Evolutionary conservation across 805 yeast species (phyloP), one percentile per base, ranked within the genome.

Genomic region (Maudiozyma serrabonitensis): DNA sequence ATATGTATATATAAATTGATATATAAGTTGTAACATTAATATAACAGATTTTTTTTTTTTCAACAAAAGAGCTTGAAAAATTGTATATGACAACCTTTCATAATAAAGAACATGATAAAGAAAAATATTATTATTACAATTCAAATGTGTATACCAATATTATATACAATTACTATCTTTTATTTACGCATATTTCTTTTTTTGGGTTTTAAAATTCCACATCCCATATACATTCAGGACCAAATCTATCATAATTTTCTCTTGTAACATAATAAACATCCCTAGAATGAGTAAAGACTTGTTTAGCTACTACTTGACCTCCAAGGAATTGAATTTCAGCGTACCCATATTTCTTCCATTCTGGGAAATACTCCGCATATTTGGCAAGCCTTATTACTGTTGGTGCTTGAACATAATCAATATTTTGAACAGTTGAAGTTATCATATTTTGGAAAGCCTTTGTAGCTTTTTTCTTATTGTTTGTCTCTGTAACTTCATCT

Each of bases 331-430:
- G 75, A 32, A 83, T 79, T 56, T 87, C 89, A 50, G 83, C 81
- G 76, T 84, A 82, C 1, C 91, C 89, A 34, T 65, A 66, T 64
- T 79, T 80, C 68, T 90, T 90, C 97, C 97, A 91, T 56, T 87
- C 95, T 1, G 95, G 87, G 69, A 91, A 91, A 66, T 91, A 90
- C 49, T 91, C 98, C 0, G 96, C 95, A 64, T 80, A 76, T 58
- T 83, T 82, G 25, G 82, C 80, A 46, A 80, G 62, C 55, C 77
- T 80, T 49, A 90, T 76, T 13, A 81, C 72, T n/a, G 81, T 80
- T 21, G 97, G 98, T 2, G 83, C 89, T 68, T 91, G 98, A 46
- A 74, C 66, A 52, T 75, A 68, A 43, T 57, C 66, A 9, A 59
- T 47, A 26, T 58, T 51, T 26, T 57, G 58, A 6, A 66, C 50